Percentiles rank a stretch among this genome's conserved stretches.
Evolutionary conservation across 1,284 basidiomycete species (phyloP).

Genomic region (Anthracocystis walkeri): DNA sequence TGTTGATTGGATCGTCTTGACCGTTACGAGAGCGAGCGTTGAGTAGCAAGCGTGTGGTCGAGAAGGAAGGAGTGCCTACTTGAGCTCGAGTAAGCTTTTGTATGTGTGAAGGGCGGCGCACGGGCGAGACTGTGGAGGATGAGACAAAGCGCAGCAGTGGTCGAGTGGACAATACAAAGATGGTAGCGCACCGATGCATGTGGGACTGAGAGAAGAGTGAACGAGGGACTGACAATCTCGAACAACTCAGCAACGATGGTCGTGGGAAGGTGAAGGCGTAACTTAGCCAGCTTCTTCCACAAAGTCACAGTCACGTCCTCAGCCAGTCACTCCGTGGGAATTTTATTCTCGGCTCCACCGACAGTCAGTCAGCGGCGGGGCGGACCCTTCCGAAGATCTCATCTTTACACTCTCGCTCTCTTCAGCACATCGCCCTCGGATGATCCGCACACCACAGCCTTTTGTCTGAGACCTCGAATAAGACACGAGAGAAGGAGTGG

Average conservation of each 20-base stretch:
- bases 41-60: slow-evolving; percentile 10
- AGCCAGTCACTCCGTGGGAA: not conserved
- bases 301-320: too few species aligned
- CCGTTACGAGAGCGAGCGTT: not conserved
- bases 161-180: slow-evolving; percentile 14
- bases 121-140: not conserved
- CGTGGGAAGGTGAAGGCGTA: not conserved
- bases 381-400: slow-evolving; percentile 2
- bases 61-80: slow-evolving; percentile 6
- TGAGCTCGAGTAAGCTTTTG: not conserved
- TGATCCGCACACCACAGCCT: too few species aligned
- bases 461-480: not conserved
- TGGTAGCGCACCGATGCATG: slow-evolving; percentile 23
- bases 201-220: not conserved
- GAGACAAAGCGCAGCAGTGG: slow-evolving; percentile 15
- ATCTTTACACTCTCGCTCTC: not conserved
- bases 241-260: not conserved
- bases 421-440: not conserved
- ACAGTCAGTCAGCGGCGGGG: not conserved
- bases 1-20: slow-evolving; percentile 10
- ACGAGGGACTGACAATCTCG: not conserved
- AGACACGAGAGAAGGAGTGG: not conserved
- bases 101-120: not conserved
- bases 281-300: not conserved
- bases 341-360: not conserved